A percentile compares a stretch with the other conserved stretches of the same genome.
phyloP scores from a whole-genome alignment of 2,329 filamentous ascomycete species.

The Paecilomyces dactylethromorphus region DNA sequence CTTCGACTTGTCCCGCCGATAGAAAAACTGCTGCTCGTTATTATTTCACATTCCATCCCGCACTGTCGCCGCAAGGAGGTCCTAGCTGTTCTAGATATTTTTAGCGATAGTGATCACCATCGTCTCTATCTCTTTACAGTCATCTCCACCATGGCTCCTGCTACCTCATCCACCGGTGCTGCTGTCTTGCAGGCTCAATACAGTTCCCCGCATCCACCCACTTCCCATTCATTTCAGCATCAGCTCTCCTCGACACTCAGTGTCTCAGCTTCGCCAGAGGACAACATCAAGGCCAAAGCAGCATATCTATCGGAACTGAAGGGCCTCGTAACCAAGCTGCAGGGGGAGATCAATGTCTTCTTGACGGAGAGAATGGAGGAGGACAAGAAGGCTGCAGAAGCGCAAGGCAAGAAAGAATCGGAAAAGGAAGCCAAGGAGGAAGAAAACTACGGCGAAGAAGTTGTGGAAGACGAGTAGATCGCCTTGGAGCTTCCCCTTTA shows the following conservation, averaged over 20 bases:
- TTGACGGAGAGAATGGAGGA: conserved; percentile 58
- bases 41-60: not conserved
- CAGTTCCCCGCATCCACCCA: conserved; percentile 19
- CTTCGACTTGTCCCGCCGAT: not conserved
- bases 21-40: not conserved
- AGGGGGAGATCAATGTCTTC: conserved; percentile 53
- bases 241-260: conserved; percentile 16
- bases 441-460: conserved; percentile 77
- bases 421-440: conserved; percentile 38
- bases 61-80: not conserved
- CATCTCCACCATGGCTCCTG: not conserved
- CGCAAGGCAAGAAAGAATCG: conserved; percentile 26
- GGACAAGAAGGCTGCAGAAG: conserved; percentile 42
- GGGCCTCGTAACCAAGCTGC: conserved; percentile 43
- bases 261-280: conserved; percentile 10
- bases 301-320: conserved; percentile 49
- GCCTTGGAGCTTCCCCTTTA: not conserved
- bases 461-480: conserved; percentile 54
- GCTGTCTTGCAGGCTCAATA: conserved; percentile 18
- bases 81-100: not conserved
- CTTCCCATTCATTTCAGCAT: conserved; percentile 25
- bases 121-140: too few species aligned
- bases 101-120: too few species aligned
- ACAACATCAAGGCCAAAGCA: conserved; percentile 38
- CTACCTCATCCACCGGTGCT: not conserved